A percentile compares a stretch with the other conserved stretches of the same genome.
Conservation (phyloP, 805 yeast genomes). For the Saturnispora diversa region DNA sequence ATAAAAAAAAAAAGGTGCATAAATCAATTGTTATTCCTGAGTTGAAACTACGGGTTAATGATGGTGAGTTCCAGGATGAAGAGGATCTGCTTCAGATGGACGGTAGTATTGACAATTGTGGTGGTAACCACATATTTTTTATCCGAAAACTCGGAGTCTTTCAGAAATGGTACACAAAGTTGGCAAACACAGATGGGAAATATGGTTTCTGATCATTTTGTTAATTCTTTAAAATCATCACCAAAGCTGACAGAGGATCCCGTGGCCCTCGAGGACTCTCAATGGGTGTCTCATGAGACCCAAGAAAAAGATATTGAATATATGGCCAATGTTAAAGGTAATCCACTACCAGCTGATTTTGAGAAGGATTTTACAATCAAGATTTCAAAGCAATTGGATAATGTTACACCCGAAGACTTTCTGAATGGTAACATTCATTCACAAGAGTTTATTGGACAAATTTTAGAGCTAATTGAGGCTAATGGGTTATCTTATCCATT, state of each 20-base stretch:
- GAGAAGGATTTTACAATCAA: conserved; percentile 24
- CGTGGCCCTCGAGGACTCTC: neutral
- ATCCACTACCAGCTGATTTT: neutral
- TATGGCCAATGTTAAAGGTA: neutral
- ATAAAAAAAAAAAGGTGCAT: too few species aligned
- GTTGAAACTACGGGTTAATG: too few species aligned
- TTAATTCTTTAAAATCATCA: conserved; percentile 1
- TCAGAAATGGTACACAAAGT: neutral
- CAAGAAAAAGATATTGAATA: conserved; percentile 1
- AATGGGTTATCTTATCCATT: conserved; percentile 27
- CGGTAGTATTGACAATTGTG: neutral
- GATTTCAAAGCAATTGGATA: conserved; percentile 18
- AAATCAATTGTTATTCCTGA: too few species aligned
- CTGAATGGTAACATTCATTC: conserved; percentile 23
- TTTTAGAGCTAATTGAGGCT: conserved; percentile 25
- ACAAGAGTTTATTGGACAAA: conserved; percentile 24
- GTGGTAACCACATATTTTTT: too few species aligned
- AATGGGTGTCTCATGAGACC: neutral
- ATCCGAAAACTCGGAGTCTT: neutral
- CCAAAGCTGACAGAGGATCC: neutral
- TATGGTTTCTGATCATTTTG: conserved; percentile 2
- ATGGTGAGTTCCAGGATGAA: neutral
- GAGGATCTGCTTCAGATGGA: neutral
- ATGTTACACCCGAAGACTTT: conserved; percentile 21
- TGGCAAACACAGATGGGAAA: conserved; percentile 2